Conservation (phyloP, 2,329 filamentous ascomycete species). For the Colletotrichum abscissum region DNA sequence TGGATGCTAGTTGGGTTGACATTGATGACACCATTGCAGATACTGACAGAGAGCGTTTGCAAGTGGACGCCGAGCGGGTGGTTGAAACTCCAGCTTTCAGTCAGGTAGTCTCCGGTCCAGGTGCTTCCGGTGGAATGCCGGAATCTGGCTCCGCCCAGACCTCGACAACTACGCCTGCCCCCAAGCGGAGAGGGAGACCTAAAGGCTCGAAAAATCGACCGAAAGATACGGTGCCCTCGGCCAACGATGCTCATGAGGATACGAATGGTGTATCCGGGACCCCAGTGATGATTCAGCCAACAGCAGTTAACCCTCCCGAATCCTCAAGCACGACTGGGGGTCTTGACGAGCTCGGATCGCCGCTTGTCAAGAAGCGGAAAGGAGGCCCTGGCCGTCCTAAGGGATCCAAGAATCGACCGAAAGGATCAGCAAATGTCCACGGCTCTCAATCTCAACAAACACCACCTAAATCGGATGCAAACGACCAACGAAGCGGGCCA, state of each 20-base stretch:
- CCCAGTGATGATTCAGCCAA: not conserved
- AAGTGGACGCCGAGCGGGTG: not conserved
- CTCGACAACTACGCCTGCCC: slow-evolving; percentile 29
- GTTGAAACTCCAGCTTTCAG: not conserved
- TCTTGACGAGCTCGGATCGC: slow-evolving; percentile 25
- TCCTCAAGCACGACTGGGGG: not conserved
- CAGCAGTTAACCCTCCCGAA: not conserved
- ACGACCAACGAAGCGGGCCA: not conserved
- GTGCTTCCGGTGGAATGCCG: not conserved
- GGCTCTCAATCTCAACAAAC: not conserved
- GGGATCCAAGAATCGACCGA: slow-evolving; percentile 63
- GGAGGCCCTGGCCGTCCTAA: slow-evolving; percentile 56
- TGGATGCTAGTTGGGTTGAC: slow-evolving; percentile 59
- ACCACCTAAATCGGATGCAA: not conserved
- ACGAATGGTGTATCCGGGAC: not conserved
- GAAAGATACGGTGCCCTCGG: not conserved
- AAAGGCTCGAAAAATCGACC: slow-evolving; percentile 38
- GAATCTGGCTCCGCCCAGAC: not conserved
- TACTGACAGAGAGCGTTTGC: slow-evolving; percentile 33
- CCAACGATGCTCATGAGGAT: not conserved
- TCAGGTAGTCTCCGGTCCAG: not conserved
- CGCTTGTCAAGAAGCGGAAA: slow-evolving; percentile 49
- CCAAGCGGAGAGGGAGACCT: slow-evolving; percentile 37
- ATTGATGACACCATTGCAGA: slow-evolving; percentile 51
- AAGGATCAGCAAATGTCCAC: slow-evolving; percentile 39